Evolutionary conservation across 768 basidiomycete genomes (phyloP).

Genomic region (Boletellus emodensis): DNA sequence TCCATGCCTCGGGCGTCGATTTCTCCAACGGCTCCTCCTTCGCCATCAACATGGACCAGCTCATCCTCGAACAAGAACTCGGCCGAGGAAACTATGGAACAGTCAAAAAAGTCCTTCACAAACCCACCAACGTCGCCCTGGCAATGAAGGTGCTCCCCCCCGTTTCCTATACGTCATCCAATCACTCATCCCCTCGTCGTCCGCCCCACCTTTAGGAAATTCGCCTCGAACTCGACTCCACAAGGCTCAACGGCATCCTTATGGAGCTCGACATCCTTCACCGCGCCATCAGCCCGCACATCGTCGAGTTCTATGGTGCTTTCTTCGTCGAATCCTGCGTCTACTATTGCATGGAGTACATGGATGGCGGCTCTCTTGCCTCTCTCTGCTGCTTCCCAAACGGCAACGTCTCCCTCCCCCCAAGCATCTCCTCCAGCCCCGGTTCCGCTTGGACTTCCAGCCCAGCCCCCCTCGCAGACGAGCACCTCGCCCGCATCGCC

Average conservation of each 20-base stretch:
- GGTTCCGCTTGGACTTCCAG: constrained; percentile 34
- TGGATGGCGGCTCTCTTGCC: constrained; percentile 98
- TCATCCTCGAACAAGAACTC: constrained; percentile 87
- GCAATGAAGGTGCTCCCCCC: constrained; percentile 84
- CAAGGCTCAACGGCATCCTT: constrained; percentile 91
- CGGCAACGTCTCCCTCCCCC: constrained; percentile 32
- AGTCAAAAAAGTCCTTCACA: constrained; percentile 92
- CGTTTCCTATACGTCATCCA: constrained; percentile 8
- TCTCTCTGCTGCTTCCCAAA: constrained; percentile 53
- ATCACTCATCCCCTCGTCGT: background rate
- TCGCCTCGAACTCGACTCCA: constrained; percentile 89
- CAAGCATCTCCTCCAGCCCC: constrained; percentile 29
- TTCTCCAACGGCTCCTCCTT: constrained; percentile 91
- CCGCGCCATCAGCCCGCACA: constrained; percentile 84
- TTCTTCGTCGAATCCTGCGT: constrained; percentile 99
- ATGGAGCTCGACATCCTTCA: constrained; percentile 99
- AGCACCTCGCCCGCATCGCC: constrained; percentile 79
- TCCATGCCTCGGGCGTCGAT: constrained; percentile 84
- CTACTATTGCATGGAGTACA: constrained; percentile 99
- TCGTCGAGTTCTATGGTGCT: constrained; percentile 98
- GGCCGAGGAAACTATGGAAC: constrained; percentile 97
- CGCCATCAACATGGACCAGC: constrained; percentile 91
- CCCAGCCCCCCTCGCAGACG: constrained; percentile 53
- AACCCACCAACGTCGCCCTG: constrained; percentile 93
- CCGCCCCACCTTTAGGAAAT: constrained; percentile 69